phyloP scores from a whole-genome alignment of 2,329 filamentous ascomycete genomes.

The Xylariaceae sp. region DNA sequence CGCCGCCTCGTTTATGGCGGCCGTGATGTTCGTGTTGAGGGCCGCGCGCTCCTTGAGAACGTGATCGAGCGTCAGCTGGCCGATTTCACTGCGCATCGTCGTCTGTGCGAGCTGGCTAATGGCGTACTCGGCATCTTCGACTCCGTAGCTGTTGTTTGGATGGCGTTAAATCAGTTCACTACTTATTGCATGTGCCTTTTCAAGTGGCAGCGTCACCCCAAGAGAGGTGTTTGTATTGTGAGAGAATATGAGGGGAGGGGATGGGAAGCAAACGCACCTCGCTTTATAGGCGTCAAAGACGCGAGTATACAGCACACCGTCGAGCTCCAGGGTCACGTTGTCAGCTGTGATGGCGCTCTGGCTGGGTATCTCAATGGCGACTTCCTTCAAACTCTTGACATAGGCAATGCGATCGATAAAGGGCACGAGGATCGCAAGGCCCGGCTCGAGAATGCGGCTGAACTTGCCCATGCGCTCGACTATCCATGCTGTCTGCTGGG shows the following conservation, averaged over 20 bases:
- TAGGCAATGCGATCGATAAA: slow-evolving; percentile 95
- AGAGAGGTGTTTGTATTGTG: too few species aligned
- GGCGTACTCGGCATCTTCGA: slow-evolving; percentile 97
- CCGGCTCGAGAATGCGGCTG: slow-evolving; percentile 85
- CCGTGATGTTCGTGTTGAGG: slow-evolving; percentile 97
- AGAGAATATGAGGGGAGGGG: too few species aligned
- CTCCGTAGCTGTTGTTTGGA: slow-evolving; percentile 66
- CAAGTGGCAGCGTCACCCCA: background rate
- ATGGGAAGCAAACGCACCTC: slow-evolving; percentile 51
- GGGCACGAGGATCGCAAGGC: slow-evolving; percentile 80
- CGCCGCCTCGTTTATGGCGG: slow-evolving; percentile 95
- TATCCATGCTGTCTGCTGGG: slow-evolving; percentile 98
- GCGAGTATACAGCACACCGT: slow-evolving; percentile 90
- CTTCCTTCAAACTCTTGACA: slow-evolving; percentile 95
- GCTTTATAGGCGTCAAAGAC: slow-evolving; percentile 99
- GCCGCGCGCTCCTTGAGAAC: slow-evolving; percentile 95
- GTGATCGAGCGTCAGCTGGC: slow-evolving; percentile 91
- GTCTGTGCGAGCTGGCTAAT: slow-evolving; percentile 97
- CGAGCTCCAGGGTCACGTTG: slow-evolving; percentile 94
- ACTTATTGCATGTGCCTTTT: background rate
- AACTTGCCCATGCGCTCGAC: slow-evolving; percentile 99
- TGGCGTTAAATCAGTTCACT: background rate
- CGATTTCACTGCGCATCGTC: slow-evolving; percentile 98
- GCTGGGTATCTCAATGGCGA: slow-evolving; percentile 91
- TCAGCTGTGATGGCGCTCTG: slow-evolving; percentile 98